These are phyloP conservation scores for Termitomyces titanicus DNA, from an alignment of 768 basidiomycete species.

Conservation along the genomic window DNA sequence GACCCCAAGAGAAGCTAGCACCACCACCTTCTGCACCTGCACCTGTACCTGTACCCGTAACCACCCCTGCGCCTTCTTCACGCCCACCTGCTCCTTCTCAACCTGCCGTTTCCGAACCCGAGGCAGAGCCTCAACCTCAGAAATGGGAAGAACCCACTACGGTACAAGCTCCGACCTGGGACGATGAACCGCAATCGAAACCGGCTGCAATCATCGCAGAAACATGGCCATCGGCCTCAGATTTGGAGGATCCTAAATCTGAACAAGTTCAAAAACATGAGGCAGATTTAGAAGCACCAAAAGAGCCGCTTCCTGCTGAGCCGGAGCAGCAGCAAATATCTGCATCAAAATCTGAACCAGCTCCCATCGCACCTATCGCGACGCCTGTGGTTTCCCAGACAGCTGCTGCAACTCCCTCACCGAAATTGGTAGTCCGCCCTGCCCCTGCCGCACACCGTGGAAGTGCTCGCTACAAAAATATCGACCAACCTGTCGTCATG, in stretches of 20 bases:
- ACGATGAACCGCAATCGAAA: constrained; percentile 56
- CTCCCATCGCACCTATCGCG: constrained; percentile 28
- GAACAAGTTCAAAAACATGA: constrained; percentile 23
- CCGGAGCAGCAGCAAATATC: constrained; percentile 25
- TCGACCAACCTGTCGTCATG: constrained; percentile 80
- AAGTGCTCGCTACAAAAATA: constrained; percentile 64
- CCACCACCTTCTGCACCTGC: constrained; percentile 35
- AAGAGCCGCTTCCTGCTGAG: constrained; percentile 25
- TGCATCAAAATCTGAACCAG: constrained; percentile 30
- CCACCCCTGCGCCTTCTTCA: constrained; percentile 17
- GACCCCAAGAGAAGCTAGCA: constrained; percentile 63
- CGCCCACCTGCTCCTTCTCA: constrained; percentile 29
- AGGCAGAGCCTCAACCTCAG: constrained; percentile 30
- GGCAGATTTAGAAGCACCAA: constrained; percentile 26
- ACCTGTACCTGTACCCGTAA: constrained; percentile 25
- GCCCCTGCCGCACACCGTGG: constrained; percentile 50
- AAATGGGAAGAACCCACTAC: constrained; percentile 78
- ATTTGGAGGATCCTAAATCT: constrained; percentile 16
- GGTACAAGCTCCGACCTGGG: constrained; percentile 63
- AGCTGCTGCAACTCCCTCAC: constrained; percentile 39
- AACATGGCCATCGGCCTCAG: constrained; percentile 29
- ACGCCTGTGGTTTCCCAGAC: constrained; percentile 31
- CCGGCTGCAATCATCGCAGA: constrained; percentile 27
- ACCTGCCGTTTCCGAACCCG: constrained; percentile 27
- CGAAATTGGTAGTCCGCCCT: constrained; percentile 52